phyloP scores from a whole-genome alignment of 1,284 basidiomycete genomes.

The Moesziomyces sp. region DNA sequence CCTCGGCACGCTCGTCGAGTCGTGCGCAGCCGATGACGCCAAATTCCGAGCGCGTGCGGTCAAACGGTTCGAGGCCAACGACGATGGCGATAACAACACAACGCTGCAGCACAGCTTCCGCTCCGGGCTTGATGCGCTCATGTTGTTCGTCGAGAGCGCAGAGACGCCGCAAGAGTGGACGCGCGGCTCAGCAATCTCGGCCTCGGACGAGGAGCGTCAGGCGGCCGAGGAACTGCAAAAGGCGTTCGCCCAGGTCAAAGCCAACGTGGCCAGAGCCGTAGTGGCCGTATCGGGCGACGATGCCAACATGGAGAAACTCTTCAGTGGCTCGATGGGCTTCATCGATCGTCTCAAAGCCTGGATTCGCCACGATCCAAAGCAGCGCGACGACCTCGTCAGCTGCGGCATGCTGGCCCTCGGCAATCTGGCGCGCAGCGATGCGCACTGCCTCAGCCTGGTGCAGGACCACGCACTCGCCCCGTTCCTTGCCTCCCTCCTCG shows the following conservation, averaged over 20 bases:
- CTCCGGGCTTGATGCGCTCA: slow-evolving; percentile 35
- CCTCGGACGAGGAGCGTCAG: slow-evolving; percentile 25
- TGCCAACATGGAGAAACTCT: slow-evolving; percentile 79
- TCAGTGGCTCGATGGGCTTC: slow-evolving; percentile 69
- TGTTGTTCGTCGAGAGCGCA: slow-evolving; percentile 52
- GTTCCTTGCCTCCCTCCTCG: slow-evolving; percentile 44
- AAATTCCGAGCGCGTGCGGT: slow-evolving; percentile 28
- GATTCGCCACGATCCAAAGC: slow-evolving; percentile 71
- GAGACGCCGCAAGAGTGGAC: slow-evolving; percentile 42
- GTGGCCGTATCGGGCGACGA: slow-evolving; percentile 86
- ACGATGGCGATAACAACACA: not conserved
- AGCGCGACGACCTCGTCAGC: slow-evolving; percentile 80
- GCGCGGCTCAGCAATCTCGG: slow-evolving; percentile 4
- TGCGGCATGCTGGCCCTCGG: slow-evolving; percentile 84
- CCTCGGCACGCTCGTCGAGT: slow-evolving; percentile 42
- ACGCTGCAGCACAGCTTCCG: slow-evolving; percentile 8
- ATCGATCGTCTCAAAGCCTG: slow-evolving; percentile 80
- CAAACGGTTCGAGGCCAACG: not conserved
- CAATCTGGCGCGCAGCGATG: slow-evolving; percentile 75
- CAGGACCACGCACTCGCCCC: slow-evolving; percentile 49
- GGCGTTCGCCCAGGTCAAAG: slow-evolving; percentile 82
- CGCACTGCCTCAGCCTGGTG: slow-evolving; percentile 55
- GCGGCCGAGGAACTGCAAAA: slow-evolving; percentile 73
- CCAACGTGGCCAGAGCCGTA: slow-evolving; percentile 81
- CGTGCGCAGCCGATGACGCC: slow-evolving; percentile 33